phyloP scores from a whole-genome alignment of 129 eudicot species.

The Arctium minus region DNA sequence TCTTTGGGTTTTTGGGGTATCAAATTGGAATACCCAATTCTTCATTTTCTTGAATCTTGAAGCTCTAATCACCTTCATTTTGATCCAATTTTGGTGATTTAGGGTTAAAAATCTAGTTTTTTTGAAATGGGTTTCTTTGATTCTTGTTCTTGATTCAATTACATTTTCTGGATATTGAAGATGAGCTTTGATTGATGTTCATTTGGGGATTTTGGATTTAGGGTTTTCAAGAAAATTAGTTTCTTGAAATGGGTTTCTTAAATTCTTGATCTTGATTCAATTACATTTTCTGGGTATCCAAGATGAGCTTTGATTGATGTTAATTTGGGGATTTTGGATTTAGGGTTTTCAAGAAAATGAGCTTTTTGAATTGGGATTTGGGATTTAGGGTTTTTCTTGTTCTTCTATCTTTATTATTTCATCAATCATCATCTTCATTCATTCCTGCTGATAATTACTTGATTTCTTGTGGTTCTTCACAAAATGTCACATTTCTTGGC shows the following conservation, averaged over 20 bases:
- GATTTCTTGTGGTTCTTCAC: constrained; percentile 88
- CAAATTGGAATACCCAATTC: constrained; percentile 10
- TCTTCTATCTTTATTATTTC: constrained; percentile 29
- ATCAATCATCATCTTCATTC: constrained; percentile 39
- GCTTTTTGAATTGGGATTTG: constrained; percentile 29
- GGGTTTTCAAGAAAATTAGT: constrained; percentile 14
- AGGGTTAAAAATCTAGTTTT: neutral
- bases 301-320: constrained; percentile 9
- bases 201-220: constrained; percentile 5
- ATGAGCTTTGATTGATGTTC: constrained; percentile 11
- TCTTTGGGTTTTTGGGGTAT: neutral
- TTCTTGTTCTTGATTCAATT: constrained; percentile 3
- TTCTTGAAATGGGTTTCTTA: neutral
- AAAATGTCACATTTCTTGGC: constrained; percentile 68
- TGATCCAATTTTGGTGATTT: neutral
- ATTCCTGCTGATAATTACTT: constrained; percentile 77
- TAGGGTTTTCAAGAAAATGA: constrained; percentile 22
- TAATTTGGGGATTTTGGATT: constrained; percentile 8
- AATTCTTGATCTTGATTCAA: neutral
- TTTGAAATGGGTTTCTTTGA: neutral
- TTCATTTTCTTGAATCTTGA: constrained; percentile 3
- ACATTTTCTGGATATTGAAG: neutral
- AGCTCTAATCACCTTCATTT: neutral
- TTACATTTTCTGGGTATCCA: neutral
- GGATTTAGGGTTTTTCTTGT: constrained; percentile 29